Conservation (phyloP, 2,329 filamentous ascomycete species). For the Neopestalotiopsis rosae region DNA sequence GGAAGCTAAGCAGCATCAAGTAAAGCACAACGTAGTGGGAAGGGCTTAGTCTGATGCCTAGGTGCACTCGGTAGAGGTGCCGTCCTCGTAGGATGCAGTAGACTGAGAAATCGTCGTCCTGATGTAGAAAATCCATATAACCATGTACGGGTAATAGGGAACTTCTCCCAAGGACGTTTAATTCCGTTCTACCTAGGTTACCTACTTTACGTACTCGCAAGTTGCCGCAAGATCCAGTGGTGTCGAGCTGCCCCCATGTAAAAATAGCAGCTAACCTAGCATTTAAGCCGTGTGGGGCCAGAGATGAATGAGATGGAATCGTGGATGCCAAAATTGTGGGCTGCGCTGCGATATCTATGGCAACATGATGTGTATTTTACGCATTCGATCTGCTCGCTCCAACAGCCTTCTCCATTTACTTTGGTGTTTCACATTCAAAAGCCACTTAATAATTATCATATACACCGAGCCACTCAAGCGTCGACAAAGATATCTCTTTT, state of each 20-base stretch:
- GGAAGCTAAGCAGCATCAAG: background rate
- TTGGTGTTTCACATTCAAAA: slow-evolving; percentile 1
- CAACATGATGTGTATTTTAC: background rate
- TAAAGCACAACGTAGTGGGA: background rate
- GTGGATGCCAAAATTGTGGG: slow-evolving; percentile 1
- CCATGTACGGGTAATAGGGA: background rate
- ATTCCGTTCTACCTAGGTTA: too few relatives aligned
- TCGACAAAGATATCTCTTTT: background rate
- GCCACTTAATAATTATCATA: background rate
- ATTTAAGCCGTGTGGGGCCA: slow-evolving; percentile 1
- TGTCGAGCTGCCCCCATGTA: background rate
- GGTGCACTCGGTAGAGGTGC: background rate
- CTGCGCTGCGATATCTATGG: background rate
- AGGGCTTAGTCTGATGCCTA: background rate
- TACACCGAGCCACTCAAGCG: background rate
- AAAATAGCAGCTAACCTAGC: background rate
- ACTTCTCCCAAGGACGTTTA: background rate
- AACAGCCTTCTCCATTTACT: background rate
- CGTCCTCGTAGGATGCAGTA: background rate
- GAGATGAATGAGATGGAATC: slow-evolving; percentile 1
- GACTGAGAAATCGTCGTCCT: background rate
- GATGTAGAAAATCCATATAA: background rate
- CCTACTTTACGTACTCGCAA: background rate
- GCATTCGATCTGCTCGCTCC: background rate
- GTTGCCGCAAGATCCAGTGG: background rate